Conservation (phyloP, 805 yeast species). For the Spathaspora sp. region DNA sequence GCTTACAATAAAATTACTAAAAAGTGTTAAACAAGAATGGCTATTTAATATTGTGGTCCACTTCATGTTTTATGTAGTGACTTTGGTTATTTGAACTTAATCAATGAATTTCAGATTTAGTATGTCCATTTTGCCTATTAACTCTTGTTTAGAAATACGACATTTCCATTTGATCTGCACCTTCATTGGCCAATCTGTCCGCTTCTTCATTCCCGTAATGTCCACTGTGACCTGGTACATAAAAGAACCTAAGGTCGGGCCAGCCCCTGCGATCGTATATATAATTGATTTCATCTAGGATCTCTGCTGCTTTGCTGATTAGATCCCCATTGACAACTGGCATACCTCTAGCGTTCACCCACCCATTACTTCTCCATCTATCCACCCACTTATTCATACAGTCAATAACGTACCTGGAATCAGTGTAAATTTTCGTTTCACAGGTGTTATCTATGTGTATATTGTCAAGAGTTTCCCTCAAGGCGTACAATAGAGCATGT, state of each 20-base stretch:
- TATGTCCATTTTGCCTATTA: not conserved
- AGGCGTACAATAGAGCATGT: constrained; percentile 58
- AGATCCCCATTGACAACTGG: constrained; percentile 52
- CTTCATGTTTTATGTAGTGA: too few relatives aligned
- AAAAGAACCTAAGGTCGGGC: constrained; percentile 42
- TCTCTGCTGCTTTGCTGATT: constrained; percentile 28
- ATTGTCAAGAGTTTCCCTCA: constrained; percentile 36
- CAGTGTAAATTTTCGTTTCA: constrained; percentile 53
- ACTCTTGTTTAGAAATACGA: not conserved
- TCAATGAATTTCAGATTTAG: too few relatives aligned
- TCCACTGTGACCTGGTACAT: constrained; percentile 76
- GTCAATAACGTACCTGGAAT: constrained; percentile 65
- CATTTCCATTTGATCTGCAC: constrained; percentile 38
- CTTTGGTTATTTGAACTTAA: too few relatives aligned
- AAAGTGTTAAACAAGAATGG: too few relatives aligned
- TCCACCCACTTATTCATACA: constrained; percentile 54
- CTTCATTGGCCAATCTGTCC: constrained; percentile 66
- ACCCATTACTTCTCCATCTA: constrained; percentile 57
- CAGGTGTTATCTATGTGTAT: constrained; percentile 16
- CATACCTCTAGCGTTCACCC: constrained; percentile 42
- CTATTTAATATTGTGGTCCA: too few relatives aligned
- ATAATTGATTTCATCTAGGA: constrained; percentile 31
- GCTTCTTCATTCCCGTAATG: constrained; percentile 72
- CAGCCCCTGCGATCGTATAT: constrained; percentile 30
- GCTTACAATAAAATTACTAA: too few relatives aligned